Base-by-base conservation (phyloP, 1,284 basidiomycete genomes). In the Pterulicium gracile region DNA sequence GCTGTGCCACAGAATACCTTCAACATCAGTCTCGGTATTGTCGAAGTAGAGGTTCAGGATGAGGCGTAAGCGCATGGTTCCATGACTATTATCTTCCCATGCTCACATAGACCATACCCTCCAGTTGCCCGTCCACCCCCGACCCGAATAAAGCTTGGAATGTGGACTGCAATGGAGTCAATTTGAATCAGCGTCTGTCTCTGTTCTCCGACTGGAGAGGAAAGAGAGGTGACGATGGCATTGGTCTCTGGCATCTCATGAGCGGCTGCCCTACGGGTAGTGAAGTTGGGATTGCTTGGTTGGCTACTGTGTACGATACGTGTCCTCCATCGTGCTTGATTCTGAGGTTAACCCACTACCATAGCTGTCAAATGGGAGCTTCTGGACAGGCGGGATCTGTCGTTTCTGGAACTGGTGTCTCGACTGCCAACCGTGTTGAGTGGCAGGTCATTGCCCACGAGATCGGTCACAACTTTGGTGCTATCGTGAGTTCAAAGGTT, bases 241-340 rank as follows among this genome's bases (percentile, higher is more conserved):
- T 76, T 14, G 92, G 90, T 1, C 69, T 96, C 20, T 94, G 90
- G 88, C 90, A 94, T 66, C 68, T 96, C 12, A 85, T 94, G 81
- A 91, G 84, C 52, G 84, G 84, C 15, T 91, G 90, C 62, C 79
- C 84, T 13, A 85, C 85, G 3, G 87, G 86, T 34, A 75, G 78
- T 7, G 89, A 93, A 65, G 87, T 93, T 45, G 90, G 90, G 24
- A 89, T 94, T 47, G 91, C 91, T 2, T 95, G 90, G 91, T 73
- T 92, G 1, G 85, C 76, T 15, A 88, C 86, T 21, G 59, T 91
- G 58, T 87, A 58, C 52, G 67, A 65, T 24, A 10, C 45, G 41
- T 40, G 24, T 35, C 36, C 34, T 43, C 45, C n/a, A 34, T 21
- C 47, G 21, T 23, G 42, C 20, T 23, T 44, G 24, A 43, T 49